phyloP scores from a whole-genome alignment of 441 rosid genomes.

The Gossypium armourianum region DNA sequence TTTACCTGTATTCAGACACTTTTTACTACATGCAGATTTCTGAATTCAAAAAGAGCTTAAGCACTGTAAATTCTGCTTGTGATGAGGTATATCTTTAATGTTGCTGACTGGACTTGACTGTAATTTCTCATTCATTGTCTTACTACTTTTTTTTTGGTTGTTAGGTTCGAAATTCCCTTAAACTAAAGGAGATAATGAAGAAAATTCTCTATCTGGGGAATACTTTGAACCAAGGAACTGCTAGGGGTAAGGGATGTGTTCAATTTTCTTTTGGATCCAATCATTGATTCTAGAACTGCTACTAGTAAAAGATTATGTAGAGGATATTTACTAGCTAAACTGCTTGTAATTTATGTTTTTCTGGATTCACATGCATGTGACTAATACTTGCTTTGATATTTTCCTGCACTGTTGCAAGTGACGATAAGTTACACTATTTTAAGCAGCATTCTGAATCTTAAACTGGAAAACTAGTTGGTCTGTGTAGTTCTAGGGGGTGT shows the following conservation, averaged over 20 bases:
- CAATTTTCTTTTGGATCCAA: not conserved
- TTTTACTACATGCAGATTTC: conserved; percentile 37
- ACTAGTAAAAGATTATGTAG: not conserved
- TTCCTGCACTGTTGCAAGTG: not conserved
- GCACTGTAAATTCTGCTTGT: conserved; percentile 74
- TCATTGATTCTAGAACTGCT: not conserved
- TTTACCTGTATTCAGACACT: conserved; percentile 14
- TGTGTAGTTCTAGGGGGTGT: not conserved
- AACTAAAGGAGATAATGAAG: conserved; percentile 84
- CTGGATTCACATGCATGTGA: not conserved
- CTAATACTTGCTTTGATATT: not conserved
- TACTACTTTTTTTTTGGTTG: conserved; percentile 18
- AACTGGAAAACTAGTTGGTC: not conserved
- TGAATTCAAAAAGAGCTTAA: conserved; percentile 78
- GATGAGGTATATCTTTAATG: conserved; percentile 50
- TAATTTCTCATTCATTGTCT: conserved; percentile 15
- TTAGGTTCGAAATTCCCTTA: conserved; percentile 72
- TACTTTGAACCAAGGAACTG: conserved; percentile 89
- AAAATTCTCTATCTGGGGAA: conserved; percentile 80
- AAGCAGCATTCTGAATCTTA: not conserved
- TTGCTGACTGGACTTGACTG: conserved; percentile 14
- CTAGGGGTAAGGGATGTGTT: conserved; percentile 56
- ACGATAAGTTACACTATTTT: not conserved
- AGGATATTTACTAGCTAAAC: not conserved
- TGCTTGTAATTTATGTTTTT: not conserved